phyloP scores from a whole-genome alignment of 2,329 filamentous ascomycete species.

The Anthostomella pinea region DNA sequence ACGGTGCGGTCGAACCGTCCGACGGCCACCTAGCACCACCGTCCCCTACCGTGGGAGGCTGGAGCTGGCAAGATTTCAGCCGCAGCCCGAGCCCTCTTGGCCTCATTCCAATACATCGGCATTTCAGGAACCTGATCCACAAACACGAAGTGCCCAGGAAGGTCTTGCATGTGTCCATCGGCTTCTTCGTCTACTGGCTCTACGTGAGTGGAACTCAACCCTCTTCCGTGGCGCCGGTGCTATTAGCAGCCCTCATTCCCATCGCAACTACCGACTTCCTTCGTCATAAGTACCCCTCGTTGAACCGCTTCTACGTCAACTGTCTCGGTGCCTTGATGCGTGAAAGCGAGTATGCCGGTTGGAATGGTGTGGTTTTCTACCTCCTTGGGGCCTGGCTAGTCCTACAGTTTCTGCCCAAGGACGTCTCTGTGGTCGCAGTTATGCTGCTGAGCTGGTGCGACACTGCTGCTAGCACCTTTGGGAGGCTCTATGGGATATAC shows the following conservation, averaged over 20 bases:
- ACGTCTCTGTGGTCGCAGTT: conserved; percentile 84
- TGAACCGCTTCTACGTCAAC: conserved; percentile 86
- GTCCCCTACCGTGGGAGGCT: conserved; percentile 53
- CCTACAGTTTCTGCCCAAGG: conserved; percentile 85
- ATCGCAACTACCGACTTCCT: conserved; percentile 80
- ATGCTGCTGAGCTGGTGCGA: conserved; percentile 96
- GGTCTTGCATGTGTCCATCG: conserved; percentile 89
- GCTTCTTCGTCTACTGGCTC: conserved; percentile 85
- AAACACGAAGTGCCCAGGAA: conserved; percentile 97
- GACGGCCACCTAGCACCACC: conserved; percentile 73
- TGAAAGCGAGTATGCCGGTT: conserved; percentile 89
- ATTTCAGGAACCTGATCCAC: conserved; percentile 90
- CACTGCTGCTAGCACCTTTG: conserved; percentile 92
- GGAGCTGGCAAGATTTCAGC: conserved; percentile 84
- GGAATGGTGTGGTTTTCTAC: conserved; percentile 97
- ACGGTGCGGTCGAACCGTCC: conserved; percentile 26
- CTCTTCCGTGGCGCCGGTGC: conserved; percentile 73
- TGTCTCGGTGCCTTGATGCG: conserved; percentile 90
- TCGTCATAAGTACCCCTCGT: conserved; percentile 73
- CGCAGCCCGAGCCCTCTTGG: conserved; percentile 90
- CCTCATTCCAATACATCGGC: conserved; percentile 89
- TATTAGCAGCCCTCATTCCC: conserved; percentile 77
- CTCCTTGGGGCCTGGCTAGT: conserved; percentile 86
- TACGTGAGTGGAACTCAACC: conserved; percentile 80
- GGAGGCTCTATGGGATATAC: conserved; percentile 82